Evolutionary conservation across 257 asterid species (phyloP).

Genomic region (Galeopsis tetrahit): DNA sequence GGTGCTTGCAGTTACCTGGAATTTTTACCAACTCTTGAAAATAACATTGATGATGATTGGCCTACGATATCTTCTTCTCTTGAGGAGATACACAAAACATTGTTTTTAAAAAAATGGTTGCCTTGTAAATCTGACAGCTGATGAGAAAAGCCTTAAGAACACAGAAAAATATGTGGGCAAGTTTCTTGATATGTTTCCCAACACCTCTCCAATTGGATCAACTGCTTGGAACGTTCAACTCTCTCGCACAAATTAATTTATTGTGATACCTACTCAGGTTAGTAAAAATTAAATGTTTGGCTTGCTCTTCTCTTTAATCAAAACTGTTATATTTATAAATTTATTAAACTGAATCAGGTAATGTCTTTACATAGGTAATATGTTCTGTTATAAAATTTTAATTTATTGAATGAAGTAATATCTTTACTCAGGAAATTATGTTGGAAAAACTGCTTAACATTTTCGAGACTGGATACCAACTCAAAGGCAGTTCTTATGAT

Average conservation of each 20-base stretch:
- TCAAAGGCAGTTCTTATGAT: constrained; percentile 92
- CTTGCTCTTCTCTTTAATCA: constrained; percentile 2
- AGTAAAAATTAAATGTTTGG: constrained; percentile 25
- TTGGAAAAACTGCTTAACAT: constrained; percentile 98
- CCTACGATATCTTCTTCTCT: constrained; percentile 79
- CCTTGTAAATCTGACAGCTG: constrained; percentile 89
- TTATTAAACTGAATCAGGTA: constrained; percentile 22
- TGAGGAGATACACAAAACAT: constrained; percentile 81
- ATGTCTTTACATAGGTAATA: constrained; percentile 59
- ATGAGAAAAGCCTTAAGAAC: constrained; percentile 68
- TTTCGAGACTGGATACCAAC: constrained; percentile 86
- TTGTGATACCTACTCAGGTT: constrained; percentile 97
- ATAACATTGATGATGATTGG: constrained; percentile 82
- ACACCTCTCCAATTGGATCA: constrained; percentile 56
- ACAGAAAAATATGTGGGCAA: constrained; percentile 72
- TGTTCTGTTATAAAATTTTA: constrained; percentile 25
- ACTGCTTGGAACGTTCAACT: constrained; percentile 65
- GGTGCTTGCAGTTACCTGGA: constrained; percentile 85
- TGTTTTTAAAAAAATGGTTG: constrained; percentile 80
- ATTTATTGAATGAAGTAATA: constrained; percentile 23
- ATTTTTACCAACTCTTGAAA: constrained; percentile 77
- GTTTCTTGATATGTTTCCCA: constrained; percentile 91
- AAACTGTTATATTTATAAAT: constrained; percentile 17
- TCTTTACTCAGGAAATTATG: constrained; percentile 77
- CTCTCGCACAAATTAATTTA: constrained; percentile 81